A percentile compares a stretch with the other conserved stretches of the same genome.
phyloP scores from a whole-genome alignment of 164 flowering plant species.

The Litsea cubeba region DNA sequence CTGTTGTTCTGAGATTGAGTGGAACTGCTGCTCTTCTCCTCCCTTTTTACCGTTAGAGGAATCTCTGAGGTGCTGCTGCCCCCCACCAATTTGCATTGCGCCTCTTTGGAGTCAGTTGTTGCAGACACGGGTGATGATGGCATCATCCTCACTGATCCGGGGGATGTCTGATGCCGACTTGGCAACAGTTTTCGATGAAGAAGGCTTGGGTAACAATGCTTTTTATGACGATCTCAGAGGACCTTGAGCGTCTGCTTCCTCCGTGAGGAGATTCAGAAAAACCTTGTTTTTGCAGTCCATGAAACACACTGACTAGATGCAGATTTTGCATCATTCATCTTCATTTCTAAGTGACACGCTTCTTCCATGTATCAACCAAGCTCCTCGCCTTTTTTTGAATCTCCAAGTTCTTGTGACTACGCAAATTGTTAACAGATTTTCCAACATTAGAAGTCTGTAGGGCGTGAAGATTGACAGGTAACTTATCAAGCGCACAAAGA shows the following conservation, averaged over 20 bases:
- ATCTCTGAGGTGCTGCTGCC: conserved; percentile 23
- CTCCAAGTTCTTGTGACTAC: conserved; percentile 50
- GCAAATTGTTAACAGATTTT: conserved; percentile 79
- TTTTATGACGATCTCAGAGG: conserved; percentile 49
- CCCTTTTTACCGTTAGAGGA: conserved; percentile 29
- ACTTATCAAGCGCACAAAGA: conserved; percentile 87
- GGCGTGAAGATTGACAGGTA: conserved; percentile 84
- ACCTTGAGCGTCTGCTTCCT: conserved; percentile 42
- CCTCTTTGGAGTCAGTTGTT: conserved; percentile 24
- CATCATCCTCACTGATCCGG: conserved; percentile 37
- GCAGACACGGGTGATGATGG: conserved; percentile 31
- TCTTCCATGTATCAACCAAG: conserved; percentile 96
- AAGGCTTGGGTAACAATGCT: conserved; percentile 42
- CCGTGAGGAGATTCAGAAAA: conserved; percentile 52
- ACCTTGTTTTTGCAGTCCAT: conserved; percentile 55
- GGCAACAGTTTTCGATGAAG: conserved; percentile 46
- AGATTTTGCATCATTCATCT: conserved; percentile 68
- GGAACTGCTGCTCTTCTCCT: conserved; percentile 64
- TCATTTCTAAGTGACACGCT: conserved; percentile 91
- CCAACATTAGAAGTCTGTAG: conserved; percentile 78
- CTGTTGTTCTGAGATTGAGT: conserved; percentile 81
- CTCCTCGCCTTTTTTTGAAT: conserved; percentile 63
- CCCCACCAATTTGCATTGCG: conserved; percentile 15
- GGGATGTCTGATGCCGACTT: conserved; percentile 47
- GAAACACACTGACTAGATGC: conserved; percentile 48